A percentile compares a stretch with the other conserved stretches of the same genome.
Conservation (phyloP, 768 basidiomycete genomes). For the Lyophyllum shimeji region DNA sequence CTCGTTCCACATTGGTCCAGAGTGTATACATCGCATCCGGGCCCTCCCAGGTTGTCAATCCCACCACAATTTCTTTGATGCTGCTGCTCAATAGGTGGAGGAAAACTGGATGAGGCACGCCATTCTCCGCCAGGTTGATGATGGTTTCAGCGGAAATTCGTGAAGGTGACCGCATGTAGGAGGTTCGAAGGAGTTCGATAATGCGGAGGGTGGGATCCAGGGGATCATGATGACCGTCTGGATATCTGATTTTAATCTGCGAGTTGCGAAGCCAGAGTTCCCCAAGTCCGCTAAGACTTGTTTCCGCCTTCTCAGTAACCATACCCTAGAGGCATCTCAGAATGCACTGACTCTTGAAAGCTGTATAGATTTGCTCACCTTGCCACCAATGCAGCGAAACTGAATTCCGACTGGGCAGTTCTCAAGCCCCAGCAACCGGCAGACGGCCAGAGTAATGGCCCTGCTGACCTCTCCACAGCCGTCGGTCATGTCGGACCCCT, state of each 20-base stretch:
- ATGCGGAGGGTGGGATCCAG: conserved; percentile 43
- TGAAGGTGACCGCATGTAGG: conserved; percentile 45
- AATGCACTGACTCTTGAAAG: not conserved
- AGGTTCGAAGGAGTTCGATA: conserved; percentile 52
- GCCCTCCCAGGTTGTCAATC: conserved; percentile 46
- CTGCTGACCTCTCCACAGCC: conserved; percentile 50
- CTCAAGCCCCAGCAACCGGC: conserved; percentile 33
- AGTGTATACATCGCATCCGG: conserved; percentile 38
- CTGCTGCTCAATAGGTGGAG: conserved; percentile 33
- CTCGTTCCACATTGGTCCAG: conserved; percentile 37
- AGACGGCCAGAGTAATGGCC: conserved; percentile 32
- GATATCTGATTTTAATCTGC: conserved; percentile 47
- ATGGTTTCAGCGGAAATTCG: conserved; percentile 57
- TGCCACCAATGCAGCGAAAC: conserved; percentile 45
- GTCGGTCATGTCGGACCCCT: conserved; percentile 52
- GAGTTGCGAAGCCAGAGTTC: conserved; percentile 37
- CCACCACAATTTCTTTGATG: conserved; percentile 33
- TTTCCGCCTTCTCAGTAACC: conserved; percentile 12
- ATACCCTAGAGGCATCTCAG: conserved; percentile 33
- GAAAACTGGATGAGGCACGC: conserved; percentile 46
- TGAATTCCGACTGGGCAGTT: conserved; percentile 49
- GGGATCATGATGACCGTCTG: conserved; percentile 12
- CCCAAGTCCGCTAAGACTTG: conserved; percentile 15
- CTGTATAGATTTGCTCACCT: conserved; percentile 28
- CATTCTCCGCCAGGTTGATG: conserved; percentile 65